These are phyloP conservation scores for Alternaria tenuissima DNA, from an alignment of 2,329 filamentous ascomycete genomes.

Conservation along the genomic window DNA sequence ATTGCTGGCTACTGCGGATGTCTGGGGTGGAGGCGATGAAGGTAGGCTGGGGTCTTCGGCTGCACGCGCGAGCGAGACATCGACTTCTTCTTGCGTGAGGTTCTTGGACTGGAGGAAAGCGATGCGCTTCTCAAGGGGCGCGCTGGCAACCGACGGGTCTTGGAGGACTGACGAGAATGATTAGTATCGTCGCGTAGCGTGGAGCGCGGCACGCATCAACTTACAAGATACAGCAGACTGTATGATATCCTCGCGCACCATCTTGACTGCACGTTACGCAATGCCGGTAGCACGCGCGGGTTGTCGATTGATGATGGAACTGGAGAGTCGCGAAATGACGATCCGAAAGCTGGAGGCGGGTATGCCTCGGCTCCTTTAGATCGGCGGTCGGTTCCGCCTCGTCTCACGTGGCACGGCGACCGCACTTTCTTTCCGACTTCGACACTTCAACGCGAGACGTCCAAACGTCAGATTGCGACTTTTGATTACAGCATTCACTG, in stretches of 20 bases:
- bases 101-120: constrained; percentile 97
- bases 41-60: constrained; percentile 63
- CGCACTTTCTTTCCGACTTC: constrained; percentile 14
- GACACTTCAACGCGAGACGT: constrained; percentile 12
- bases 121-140: constrained; percentile 90
- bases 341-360: constrained; percentile 24
- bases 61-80: constrained; percentile 79
- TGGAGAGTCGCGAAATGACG: constrained; percentile 24
- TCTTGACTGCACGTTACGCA: constrained; percentile 60
- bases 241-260: constrained; percentile 94
- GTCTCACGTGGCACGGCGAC: constrained; percentile 15
- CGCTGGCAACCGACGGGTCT: constrained; percentile 88
- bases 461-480: neutral
- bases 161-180: constrained; percentile 74
- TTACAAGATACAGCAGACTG: constrained; percentile 73
- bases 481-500: neutral
- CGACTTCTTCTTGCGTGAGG: constrained; percentile 93
- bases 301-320: constrained; percentile 12
- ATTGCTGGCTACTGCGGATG: constrained; percentile 51
- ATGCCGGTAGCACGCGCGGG: constrained; percentile 23
- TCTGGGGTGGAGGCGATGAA: constrained; percentile 58
- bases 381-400: constrained; percentile 21
- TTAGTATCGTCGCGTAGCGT: constrained; percentile 25
- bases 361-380: constrained; percentile 24
- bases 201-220: constrained; percentile 29